These are phyloP conservation scores for Hemileccinum impolitum DNA, from an alignment of 768 basidiomycete genomes.

Conservation along the genomic window DNA sequence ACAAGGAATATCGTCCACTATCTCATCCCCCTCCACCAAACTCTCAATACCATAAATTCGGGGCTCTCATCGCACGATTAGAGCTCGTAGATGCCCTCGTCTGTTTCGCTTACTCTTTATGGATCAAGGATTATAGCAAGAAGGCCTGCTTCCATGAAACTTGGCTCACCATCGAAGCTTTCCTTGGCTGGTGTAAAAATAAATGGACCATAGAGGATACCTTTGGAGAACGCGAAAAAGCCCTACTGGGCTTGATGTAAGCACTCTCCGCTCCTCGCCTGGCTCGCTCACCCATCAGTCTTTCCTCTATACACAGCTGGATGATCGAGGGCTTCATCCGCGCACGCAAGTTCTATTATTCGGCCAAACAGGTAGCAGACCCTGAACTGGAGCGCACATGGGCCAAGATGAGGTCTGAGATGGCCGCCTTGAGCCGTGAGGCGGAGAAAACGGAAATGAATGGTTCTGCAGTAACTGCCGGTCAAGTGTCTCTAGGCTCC, in stretches of 20 bases:
- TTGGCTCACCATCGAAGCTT: constrained; percentile 68
- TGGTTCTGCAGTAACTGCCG: constrained; percentile 22
- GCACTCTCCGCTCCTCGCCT: constrained; percentile 28
- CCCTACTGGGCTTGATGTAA: constrained; percentile 81
- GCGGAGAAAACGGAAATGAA: constrained; percentile 36
- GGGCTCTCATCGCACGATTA: constrained; percentile 70
- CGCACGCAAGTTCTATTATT: constrained; percentile 46
- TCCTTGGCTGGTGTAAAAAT: constrained; percentile 67
- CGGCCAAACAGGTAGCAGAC: constrained; percentile 31
- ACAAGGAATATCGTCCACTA: constrained; percentile 63
- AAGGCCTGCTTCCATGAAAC: constrained; percentile 55
- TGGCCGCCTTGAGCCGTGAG: constrained; percentile 31
- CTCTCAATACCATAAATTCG: constrained; percentile 72
- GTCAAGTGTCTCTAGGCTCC: constrained; percentile 25
- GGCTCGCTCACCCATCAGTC: constrained; percentile 25
- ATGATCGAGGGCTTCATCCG: constrained; percentile 80
- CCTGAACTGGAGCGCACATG: constrained; percentile 35
- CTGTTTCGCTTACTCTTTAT: constrained; percentile 80
- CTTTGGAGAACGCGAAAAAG: constrained; percentile 46
- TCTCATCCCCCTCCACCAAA: constrained; percentile 59
- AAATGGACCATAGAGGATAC: constrained; percentile 54
- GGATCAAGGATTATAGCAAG: constrained; percentile 67
- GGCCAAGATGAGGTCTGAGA: constrained; percentile 32
- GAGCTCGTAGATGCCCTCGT: constrained; percentile 80
- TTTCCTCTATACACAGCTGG: constrained; percentile 43